Evolutionary conservation across 2,329 filamentous ascomycete species (phyloP), one percentile per base, ranked within the genome.

Genomic region (Colletotrichum sojae): DNA sequence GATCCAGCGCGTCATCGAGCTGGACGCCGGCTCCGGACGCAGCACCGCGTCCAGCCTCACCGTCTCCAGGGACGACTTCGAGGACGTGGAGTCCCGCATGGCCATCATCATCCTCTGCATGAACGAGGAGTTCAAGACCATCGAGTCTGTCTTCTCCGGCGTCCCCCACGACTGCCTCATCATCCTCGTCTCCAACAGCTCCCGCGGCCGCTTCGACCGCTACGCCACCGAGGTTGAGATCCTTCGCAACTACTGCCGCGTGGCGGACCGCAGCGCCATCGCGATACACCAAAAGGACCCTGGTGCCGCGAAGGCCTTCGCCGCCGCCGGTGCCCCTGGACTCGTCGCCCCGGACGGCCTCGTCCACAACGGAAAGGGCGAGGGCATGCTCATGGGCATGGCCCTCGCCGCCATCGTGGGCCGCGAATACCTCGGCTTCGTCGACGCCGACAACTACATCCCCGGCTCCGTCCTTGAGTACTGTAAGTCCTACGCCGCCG

Each of bases 281-380:
- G 55, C 63, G n/a, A 59, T 66, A 16, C 63, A 66, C 55, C 63
- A 61, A 43, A 66, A 66, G 18, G 56, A 66, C 13, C n/a, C 48
- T 2, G 49, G 39, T 9, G 49, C 40, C 9, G 55, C 63, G n/a
- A 25, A 16, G 6, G 56, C 56, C 1, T 61, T 61, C 12, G 12
- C 8, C 48, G 55, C 48, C 1, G 55, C 63, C 9, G 56, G 56
- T 1, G 55, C 54, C 2, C 18, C 39, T 3, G 39, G 48, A 2
- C 6, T 61, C 20, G 22, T 60, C 4, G 55, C 25, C n/a, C 16
- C 18, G 5, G 48, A 22, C 48, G 48, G 55, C 4, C 49, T 60
- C 2, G 39, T 66, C 9, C 63, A 40, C 27, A 61, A 20, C 18
- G 55, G 63, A 6, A 66, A 66, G 36, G 56, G 56, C 2, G 63